These are phyloP conservation scores for Dryadomyces quercus-mongolicae DNA, from an alignment of 2,329 filamentous ascomycete species.

Conservation along the genomic window DNA sequence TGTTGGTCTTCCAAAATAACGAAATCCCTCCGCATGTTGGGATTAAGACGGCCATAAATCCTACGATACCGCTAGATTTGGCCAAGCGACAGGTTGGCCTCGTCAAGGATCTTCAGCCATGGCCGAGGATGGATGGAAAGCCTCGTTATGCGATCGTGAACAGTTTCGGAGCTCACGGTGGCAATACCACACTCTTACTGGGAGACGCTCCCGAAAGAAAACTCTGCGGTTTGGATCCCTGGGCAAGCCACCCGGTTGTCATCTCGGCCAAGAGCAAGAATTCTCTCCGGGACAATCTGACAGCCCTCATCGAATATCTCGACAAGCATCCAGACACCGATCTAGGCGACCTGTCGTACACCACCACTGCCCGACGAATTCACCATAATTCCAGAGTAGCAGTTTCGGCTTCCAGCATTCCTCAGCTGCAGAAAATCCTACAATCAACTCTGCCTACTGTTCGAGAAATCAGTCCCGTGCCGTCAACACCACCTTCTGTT, in stretches of 20 bases:
- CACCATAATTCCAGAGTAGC: conserved; percentile 21
- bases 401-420: background rate
- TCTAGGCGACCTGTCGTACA: conserved; percentile 38
- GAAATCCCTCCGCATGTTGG: conserved; percentile 37
- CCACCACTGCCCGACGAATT: conserved; percentile 35
- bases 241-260: too few relatives aligned
- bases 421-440: background rate
- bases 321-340: conserved; percentile 22
- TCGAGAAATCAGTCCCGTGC: too few relatives aligned
- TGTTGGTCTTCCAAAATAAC: conserved; percentile 37
- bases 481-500: conserved; percentile 7
- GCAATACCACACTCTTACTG: conserved; percentile 40
- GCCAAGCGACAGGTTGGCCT: conserved; percentile 45
- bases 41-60: conserved; percentile 30
- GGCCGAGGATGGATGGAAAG: conserved; percentile 18
- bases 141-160: conserved; percentile 28
- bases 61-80: conserved; percentile 44
- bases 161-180: conserved; percentile 44
- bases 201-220: conserved; percentile 32
- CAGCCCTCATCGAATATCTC: conserved; percentile 28
- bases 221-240: conserved; percentile 27
- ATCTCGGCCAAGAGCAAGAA: conserved; percentile 31
- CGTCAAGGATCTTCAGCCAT: conserved; percentile 44
- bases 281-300: conserved; percentile 31
- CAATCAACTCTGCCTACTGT: too few relatives aligned